These are phyloP conservation scores for Fusarium haematococcum DNA, from an alignment of 2,329 filamentous ascomycete species.

Conservation along the genomic window DNA sequence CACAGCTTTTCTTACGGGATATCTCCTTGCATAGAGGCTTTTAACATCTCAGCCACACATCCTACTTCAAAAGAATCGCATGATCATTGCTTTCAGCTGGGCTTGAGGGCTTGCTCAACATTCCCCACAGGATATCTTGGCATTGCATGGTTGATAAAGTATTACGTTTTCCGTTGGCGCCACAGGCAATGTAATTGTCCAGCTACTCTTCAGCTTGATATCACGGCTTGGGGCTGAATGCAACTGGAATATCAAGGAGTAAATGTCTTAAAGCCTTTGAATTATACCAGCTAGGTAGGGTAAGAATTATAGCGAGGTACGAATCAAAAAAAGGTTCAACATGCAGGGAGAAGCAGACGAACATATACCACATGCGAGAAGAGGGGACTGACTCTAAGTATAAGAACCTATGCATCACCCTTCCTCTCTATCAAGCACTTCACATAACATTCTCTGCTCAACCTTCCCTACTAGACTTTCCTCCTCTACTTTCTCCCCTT, in stretches of 20 bases:
- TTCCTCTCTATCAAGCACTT: not conserved
- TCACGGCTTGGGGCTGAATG: not conserved
- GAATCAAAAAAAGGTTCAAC: not conserved
- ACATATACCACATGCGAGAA: not conserved
- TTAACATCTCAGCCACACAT: not conserved
- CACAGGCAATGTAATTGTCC: not conserved
- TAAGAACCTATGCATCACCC: not conserved
- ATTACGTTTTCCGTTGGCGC: not conserved
- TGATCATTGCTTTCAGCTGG: not conserved
- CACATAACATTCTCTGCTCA: not conserved
- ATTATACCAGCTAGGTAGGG: not conserved
- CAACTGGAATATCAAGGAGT: not conserved
- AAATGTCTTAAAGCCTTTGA: not conserved
- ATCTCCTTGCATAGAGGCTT: not conserved
- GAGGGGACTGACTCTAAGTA: not conserved
- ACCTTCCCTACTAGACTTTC: not conserved
- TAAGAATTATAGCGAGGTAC: not conserved
- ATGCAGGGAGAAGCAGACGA: not conserved
- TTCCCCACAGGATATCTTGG: not conserved
- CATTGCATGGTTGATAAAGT: not conserved
- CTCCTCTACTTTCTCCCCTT: not conserved
- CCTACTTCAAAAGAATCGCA: not conserved
- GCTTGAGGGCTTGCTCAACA: not conserved
- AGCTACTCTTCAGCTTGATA: not conserved
- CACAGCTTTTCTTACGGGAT: not conserved